Evolutionary conservation across 371 early-diverging fungal species (phyloP).

Genomic region (Rhizopus microsporus): DNA sequence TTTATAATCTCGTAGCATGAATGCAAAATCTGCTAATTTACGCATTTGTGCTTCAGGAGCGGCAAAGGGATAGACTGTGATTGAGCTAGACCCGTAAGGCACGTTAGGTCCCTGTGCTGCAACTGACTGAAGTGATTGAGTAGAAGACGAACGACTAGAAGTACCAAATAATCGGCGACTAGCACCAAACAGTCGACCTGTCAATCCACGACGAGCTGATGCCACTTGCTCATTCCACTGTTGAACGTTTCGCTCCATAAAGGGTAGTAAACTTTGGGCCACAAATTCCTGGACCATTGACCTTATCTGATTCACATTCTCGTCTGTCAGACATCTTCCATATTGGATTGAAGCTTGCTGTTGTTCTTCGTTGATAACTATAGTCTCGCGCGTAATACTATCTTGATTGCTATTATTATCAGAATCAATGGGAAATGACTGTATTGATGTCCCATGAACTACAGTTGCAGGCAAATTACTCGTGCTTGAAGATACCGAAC

Average conservation of each 20-base stretch:
- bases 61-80: conserved; percentile 58
- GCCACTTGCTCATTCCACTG: conserved; percentile 93
- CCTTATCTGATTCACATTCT: conserved; percentile 57
- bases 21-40: conserved; percentile 91
- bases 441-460: conserved; percentile 21
- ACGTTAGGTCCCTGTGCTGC: conserved; percentile 40
- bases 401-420: conserved; percentile 9
- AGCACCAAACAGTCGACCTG: conserved; percentile 86
- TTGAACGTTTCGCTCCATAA: conserved; percentile 88
- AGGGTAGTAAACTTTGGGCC: conserved; percentile 78
- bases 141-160: conserved; percentile 32
- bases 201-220: conserved; percentile 83
- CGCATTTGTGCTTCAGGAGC: conserved; percentile 92
- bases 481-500: conserved; percentile 17
- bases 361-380: background rate
- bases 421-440: conserved; percentile 16
- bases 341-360: conserved; percentile 36
- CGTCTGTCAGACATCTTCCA: conserved; percentile 56
- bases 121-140: conserved; percentile 41
- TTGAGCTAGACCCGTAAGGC: conserved; percentile 35
- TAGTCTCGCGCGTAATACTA: background rate
- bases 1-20: conserved; percentile 92
- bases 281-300: conserved; percentile 66
- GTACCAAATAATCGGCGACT: conserved; percentile 82
- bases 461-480: conserved; percentile 11